Evolutionary conservation across 2,329 filamentous ascomycete genomes (phyloP).

Genomic region (Diaporthe capsici): DNA sequence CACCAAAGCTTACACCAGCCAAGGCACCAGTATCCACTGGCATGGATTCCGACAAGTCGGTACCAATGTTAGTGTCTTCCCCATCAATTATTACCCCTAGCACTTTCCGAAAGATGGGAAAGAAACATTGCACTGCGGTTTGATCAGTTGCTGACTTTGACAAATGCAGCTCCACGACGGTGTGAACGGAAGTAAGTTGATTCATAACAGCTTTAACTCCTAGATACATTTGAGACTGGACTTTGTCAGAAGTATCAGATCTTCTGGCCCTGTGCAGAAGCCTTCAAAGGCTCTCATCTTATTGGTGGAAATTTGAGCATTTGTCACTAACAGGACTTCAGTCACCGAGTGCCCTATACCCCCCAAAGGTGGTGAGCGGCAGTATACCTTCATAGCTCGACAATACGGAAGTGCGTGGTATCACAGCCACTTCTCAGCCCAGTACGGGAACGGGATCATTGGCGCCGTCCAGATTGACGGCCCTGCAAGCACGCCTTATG

Average conservation of each 20-base stretch:
- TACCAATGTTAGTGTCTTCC: constrained; percentile 47
- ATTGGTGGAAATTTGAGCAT: neutral
- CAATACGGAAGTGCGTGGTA: constrained; percentile 59
- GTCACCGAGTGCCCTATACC: constrained; percentile 59
- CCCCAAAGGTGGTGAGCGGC: constrained; percentile 50
- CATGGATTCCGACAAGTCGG: constrained; percentile 62
- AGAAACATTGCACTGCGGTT: neutral
- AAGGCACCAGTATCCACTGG: constrained; percentile 63
- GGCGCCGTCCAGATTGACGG: constrained; percentile 64
- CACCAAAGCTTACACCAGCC: constrained; percentile 21
- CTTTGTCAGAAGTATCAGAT: neutral
- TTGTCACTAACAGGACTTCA: neutral
- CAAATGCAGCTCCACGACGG: constrained; percentile 58
- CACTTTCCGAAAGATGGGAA: neutral
- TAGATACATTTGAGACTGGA: neutral
- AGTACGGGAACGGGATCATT: constrained; percentile 63
- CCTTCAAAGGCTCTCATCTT: too few species aligned
- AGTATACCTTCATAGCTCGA: constrained; percentile 55
- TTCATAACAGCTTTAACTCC: neutral
- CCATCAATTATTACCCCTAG: too few species aligned
- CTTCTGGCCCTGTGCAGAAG: neutral
- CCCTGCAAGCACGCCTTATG: constrained; percentile 62
- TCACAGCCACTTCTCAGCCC: constrained; percentile 63
- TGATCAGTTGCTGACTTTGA: neutral
- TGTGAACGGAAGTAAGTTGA: constrained; percentile 51